A percentile compares a stretch with the other conserved stretches of the same genome.
Conservation (phyloP, 1,284 basidiomycete genomes). For the Fomitiporia mediterranea region DNA sequence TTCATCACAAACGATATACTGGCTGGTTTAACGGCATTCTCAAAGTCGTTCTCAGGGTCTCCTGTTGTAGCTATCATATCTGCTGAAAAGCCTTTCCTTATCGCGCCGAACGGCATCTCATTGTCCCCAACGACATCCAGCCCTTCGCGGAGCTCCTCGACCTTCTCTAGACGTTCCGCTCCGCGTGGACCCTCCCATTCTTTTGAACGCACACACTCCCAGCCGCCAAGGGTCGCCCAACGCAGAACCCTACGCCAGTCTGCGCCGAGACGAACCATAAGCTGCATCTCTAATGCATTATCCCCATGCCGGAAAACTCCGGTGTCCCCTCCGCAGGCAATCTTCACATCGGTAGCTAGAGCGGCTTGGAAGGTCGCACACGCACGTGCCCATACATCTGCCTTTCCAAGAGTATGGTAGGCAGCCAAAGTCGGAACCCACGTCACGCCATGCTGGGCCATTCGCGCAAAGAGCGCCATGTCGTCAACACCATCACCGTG, state of each 20-base stretch:
- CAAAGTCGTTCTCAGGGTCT: slow-evolving; percentile 47
- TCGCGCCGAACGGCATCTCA: slow-evolving; percentile 51
- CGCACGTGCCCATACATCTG: slow-evolving; percentile 37
- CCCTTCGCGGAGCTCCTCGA: slow-evolving; percentile 31
- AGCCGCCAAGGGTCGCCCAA: slow-evolving; percentile 59
- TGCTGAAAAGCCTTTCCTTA: slow-evolving; percentile 51
- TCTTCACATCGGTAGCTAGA: slow-evolving; percentile 38
- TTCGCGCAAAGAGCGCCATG: slow-evolving; percentile 18
- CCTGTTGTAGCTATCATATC: slow-evolving; percentile 52
- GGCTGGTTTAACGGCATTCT: slow-evolving; percentile 39
- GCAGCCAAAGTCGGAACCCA: slow-evolving; percentile 63
- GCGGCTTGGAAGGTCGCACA: slow-evolving; percentile 42
- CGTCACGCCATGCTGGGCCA: slow-evolving; percentile 15
- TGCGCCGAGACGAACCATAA: slow-evolving; percentile 56
- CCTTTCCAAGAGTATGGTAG: slow-evolving; percentile 35
- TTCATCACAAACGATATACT: slow-evolving; percentile 57
- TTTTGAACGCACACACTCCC: slow-evolving; percentile 49
- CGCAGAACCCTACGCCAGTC: slow-evolving; percentile 47
- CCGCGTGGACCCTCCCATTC: slow-evolving; percentile 45
- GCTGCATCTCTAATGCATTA: slow-evolving; percentile 56
- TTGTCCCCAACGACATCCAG: slow-evolving; percentile 41
- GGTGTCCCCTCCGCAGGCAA: slow-evolving; percentile 62
- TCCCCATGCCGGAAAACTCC: slow-evolving; percentile 58
- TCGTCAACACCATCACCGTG: slow-evolving; percentile 39
- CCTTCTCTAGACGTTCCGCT: slow-evolving; percentile 28